These are phyloP conservation scores for Penicillium hesseltinei DNA, from an alignment of 2,329 filamentous ascomycete species.

Conservation along the genomic window DNA sequence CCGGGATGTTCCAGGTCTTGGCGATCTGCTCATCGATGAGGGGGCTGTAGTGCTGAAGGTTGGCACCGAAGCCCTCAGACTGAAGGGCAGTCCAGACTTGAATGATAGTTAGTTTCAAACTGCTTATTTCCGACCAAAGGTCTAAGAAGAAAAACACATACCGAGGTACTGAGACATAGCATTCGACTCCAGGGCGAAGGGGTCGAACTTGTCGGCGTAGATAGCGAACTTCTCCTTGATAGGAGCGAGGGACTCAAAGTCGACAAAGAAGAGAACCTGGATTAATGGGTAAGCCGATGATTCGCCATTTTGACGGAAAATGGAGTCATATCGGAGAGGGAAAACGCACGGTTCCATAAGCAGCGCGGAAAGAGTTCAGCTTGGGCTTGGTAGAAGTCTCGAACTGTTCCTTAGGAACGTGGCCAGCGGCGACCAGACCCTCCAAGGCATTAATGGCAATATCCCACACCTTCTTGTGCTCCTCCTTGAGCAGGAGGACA, in stretches of 20 bases:
- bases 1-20: constrained; percentile 66
- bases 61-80: constrained; percentile 78
- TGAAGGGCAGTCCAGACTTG: constrained; percentile 73
- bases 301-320: background rate
- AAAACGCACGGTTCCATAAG: constrained; percentile 68
- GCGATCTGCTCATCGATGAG: constrained; percentile 71
- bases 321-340: background rate
- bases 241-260: constrained; percentile 61
- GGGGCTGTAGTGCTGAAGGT: constrained; percentile 91
- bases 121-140: background rate
- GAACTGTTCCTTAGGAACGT: constrained; percentile 55
- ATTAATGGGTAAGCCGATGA: background rate
- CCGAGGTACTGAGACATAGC: constrained; percentile 73
- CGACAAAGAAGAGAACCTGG: constrained; percentile 76
- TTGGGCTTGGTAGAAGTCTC: constrained; percentile 50
- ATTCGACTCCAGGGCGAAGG: constrained; percentile 70
- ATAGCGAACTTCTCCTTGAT: constrained; percentile 62
- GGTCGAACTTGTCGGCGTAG: constrained; percentile 78
- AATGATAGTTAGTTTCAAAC: constrained; percentile 2
- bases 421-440: constrained; percentile 30
- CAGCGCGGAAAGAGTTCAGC: constrained; percentile 63
- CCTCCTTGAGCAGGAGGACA: constrained; percentile 73
- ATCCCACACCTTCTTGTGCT: constrained; percentile 88
- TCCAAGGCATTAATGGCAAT: constrained; percentile 64
- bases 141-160: constrained; percentile 14